These are phyloP conservation scores for Taphrina populina DNA, from an alignment of 1,139 yeast species.

Conservation along the genomic window DNA sequence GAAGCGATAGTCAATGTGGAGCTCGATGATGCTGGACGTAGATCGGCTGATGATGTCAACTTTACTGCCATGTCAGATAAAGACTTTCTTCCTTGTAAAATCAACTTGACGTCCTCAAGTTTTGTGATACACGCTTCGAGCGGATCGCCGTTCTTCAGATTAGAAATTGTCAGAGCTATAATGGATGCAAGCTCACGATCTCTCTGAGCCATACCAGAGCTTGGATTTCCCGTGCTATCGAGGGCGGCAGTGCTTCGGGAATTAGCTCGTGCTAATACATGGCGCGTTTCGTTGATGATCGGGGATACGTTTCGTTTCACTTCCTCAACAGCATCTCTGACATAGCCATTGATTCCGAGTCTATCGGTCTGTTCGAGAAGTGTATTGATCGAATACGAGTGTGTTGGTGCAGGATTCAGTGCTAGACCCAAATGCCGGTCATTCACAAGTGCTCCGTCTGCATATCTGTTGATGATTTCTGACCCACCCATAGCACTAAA, in stretches of 20 bases:
- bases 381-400: constrained; percentile 1
- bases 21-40: no score
- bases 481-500: constrained; percentile 11
- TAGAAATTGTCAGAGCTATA: constrained; percentile 18
- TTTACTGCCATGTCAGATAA: not conserved
- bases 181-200: constrained; percentile 28
- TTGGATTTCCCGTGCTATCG: no score
- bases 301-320: constrained; percentile 18
- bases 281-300: constrained; percentile 26
- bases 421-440: not conserved
- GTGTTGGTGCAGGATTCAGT: not conserved
- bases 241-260: no score
- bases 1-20: no score
- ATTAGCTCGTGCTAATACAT: constrained; percentile 6
- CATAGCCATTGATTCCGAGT: constrained; percentile 22
- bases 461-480: constrained; percentile 1
- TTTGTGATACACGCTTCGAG: constrained; percentile 2
- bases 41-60: no score
- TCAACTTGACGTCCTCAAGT: constrained; percentile 20
- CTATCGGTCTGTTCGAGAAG: constrained; percentile 27
- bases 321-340: constrained; percentile 24
- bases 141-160: constrained; percentile 23
- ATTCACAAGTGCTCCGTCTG: constrained; percentile 19
- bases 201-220: not conserved
- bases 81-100: constrained; percentile 20